A percentile compares a stretch with the other conserved stretches of the same genome.
phyloP scores from a whole-genome alignment of 345 rosid species.

The Theobroma cacao region DNA sequence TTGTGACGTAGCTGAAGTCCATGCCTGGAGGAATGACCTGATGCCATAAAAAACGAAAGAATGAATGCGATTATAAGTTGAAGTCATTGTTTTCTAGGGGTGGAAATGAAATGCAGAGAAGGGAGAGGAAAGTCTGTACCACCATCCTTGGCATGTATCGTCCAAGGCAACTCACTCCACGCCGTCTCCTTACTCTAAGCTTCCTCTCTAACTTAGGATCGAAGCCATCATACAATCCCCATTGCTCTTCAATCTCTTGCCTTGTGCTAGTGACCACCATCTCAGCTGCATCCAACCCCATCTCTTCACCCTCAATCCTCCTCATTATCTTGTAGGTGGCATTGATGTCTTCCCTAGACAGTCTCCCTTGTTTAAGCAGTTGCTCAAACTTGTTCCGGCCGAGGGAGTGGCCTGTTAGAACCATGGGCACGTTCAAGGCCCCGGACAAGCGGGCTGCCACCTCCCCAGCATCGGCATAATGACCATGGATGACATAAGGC shows the following conservation, averaged over 20 bases:
- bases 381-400: conserved; percentile 76
- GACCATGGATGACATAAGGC: conserved; percentile 74
- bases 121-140: conserved; percentile 34
- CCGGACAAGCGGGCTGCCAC: conserved; percentile 62
- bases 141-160: conserved; percentile 68
- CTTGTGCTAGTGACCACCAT: conserved; percentile 72
- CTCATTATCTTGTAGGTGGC: conserved; percentile 59
- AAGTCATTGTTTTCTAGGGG: not conserved
- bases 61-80: not conserved
- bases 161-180: conserved; percentile 70
- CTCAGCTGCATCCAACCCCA: conserved; percentile 57
- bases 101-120: not conserved
- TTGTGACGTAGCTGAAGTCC: conserved; percentile 62
- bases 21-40: conserved; percentile 73
- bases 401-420: conserved; percentile 63
- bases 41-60: conserved; percentile 5
- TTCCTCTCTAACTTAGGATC: conserved; percentile 66
- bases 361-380: conserved; percentile 64
- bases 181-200: conserved; percentile 56
- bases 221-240: conserved; percentile 77
- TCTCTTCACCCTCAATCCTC: conserved; percentile 61
- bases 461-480: conserved; percentile 72
- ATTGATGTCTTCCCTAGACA: conserved; percentile 55
- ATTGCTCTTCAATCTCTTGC: conserved; percentile 75
- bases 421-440: conserved; percentile 65